A percentile compares a stretch with the other conserved stretches of the same genome.
Conservation (phyloP, 345 rosid genomes). For the Mallotus nudiflorus region DNA sequence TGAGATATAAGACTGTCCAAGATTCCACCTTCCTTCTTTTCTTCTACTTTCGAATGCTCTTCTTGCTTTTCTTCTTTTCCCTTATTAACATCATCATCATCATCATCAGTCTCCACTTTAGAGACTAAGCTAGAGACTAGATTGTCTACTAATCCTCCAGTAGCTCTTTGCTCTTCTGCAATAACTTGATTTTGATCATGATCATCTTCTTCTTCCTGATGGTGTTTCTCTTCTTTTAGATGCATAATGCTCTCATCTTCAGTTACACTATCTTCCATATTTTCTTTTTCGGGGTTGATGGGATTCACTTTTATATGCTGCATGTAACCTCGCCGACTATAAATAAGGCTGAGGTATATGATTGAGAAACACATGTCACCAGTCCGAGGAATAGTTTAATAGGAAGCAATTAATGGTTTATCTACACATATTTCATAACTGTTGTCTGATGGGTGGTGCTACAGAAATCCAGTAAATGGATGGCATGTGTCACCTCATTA, state of each 20-base stretch:
- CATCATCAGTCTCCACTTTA: background rate
- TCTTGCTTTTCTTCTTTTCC: constrained; percentile 6
- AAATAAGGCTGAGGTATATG: background rate
- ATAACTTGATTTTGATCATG: background rate
- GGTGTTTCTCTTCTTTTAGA: constrained; percentile 4
- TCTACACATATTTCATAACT: constrained; percentile 30
- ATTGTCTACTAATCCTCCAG: constrained; percentile 19
- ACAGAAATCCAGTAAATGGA: background rate
- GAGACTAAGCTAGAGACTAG: constrained; percentile 32
- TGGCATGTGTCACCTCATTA: background rate
- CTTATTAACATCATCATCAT: background rate
- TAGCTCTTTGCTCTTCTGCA: constrained; percentile 17
- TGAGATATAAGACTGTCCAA: constrained; percentile 32
- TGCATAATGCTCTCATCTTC: constrained; percentile 39
- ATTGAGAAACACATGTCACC: constrained; percentile 9
- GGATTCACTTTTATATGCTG: too few species aligned
- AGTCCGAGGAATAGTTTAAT: background rate
- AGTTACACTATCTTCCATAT: constrained; percentile 48
- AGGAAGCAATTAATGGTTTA: background rate
- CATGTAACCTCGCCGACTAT: background rate
- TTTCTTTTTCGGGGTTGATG: background rate
- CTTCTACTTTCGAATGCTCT: constrained; percentile 3
- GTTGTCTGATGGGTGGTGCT: background rate
- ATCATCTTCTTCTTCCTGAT: constrained; percentile 17
- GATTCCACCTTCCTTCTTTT: constrained; percentile 25